A percentile compares a stretch with the other conserved stretches of the same genome.
phyloP scores from a whole-genome alignment of 2,329 filamentous ascomycete species.

The Aspergillus felis region DNA sequence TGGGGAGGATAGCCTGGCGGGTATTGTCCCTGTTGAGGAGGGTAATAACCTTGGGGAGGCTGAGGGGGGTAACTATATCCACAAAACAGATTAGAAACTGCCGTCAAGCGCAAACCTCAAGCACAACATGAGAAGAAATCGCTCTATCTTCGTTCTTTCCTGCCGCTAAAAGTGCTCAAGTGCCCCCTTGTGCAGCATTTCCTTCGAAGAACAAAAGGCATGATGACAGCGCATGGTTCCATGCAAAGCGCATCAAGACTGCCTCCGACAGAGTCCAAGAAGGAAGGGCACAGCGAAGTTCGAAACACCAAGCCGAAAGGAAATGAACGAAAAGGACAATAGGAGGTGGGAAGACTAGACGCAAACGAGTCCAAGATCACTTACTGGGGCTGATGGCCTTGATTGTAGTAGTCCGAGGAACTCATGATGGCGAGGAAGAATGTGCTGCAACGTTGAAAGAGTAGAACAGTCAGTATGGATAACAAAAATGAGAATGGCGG shows the following conservation, averaged over 20 bases:
- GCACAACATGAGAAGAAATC: background rate
- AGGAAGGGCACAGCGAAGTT: background rate
- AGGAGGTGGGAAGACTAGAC: background rate
- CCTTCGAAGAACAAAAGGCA: background rate
- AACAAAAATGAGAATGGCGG: background rate
- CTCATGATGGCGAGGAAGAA: constrained; percentile 14
- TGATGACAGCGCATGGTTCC: background rate
- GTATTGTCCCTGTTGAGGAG: constrained; percentile 30
- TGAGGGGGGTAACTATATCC: constrained; percentile 13
- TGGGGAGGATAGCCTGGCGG: constrained; percentile 31
- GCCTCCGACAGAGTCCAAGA: background rate
- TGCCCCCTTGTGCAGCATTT: background rate
- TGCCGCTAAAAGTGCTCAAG: too few relatives aligned
- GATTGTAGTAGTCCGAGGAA: constrained; percentile 19
- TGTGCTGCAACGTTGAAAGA: background rate
- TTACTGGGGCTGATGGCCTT: constrained; percentile 38
- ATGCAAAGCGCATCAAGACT: too few relatives aligned
- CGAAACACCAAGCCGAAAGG: background rate
- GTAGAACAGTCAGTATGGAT: constrained; percentile 2
- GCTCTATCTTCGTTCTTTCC: background rate
- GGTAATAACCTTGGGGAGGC: constrained; percentile 15
- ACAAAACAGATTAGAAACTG: background rate
- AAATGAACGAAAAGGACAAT: background rate
- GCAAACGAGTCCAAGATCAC: constrained; percentile 9
- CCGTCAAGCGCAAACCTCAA: background rate